phyloP scores from a whole-genome alignment of 2,329 filamentous ascomycete species.

The Diaporthe aspalathi region DNA sequence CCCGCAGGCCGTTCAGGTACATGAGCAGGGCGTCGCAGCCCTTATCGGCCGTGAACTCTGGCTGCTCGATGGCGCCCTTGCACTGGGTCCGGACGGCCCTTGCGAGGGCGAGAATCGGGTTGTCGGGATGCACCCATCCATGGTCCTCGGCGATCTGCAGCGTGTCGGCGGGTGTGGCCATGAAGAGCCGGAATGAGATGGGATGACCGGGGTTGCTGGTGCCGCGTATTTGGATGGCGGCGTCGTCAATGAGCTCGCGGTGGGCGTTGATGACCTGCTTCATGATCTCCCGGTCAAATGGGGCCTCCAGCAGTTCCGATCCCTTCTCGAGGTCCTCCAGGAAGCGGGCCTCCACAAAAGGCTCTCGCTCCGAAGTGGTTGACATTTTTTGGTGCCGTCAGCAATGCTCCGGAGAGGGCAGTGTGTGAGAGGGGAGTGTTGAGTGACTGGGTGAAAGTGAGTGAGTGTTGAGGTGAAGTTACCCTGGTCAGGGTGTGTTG shows the following conservation, averaged over 20 bases:
- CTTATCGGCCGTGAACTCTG: slow-evolving; percentile 33
- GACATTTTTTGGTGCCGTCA: slow-evolving; percentile 27
- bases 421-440: too few relatives aligned
- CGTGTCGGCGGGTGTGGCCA: slow-evolving; percentile 34
- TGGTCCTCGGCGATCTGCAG: slow-evolving; percentile 33
- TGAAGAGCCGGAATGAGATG: slow-evolving; percentile 35
- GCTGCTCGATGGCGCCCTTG: slow-evolving; percentile 34
- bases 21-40: slow-evolving; percentile 34
- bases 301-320: slow-evolving; percentile 27
- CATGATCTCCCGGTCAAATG: slow-evolving; percentile 18
- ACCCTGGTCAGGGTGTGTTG: background rate
- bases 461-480: background rate
- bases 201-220: background rate
- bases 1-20: slow-evolving; percentile 27
- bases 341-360: slow-evolving; percentile 37
- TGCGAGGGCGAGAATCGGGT: slow-evolving; percentile 28
- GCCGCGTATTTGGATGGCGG: slow-evolving; percentile 36
- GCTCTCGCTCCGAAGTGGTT: slow-evolving; percentile 35
- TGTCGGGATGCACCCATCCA: slow-evolving; percentile 29
- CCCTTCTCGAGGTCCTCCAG: slow-evolving; percentile 34
- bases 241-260: slow-evolving; percentile 35
- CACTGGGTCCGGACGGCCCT: slow-evolving; percentile 12
- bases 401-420: background rate
- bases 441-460: background rate
- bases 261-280: slow-evolving; percentile 34